Evolutionary conservation across 148 eudicot genomes (phyloP), one percentile per base, ranked within the genome.

Genomic region (Vaccinium myrtillus): DNA sequence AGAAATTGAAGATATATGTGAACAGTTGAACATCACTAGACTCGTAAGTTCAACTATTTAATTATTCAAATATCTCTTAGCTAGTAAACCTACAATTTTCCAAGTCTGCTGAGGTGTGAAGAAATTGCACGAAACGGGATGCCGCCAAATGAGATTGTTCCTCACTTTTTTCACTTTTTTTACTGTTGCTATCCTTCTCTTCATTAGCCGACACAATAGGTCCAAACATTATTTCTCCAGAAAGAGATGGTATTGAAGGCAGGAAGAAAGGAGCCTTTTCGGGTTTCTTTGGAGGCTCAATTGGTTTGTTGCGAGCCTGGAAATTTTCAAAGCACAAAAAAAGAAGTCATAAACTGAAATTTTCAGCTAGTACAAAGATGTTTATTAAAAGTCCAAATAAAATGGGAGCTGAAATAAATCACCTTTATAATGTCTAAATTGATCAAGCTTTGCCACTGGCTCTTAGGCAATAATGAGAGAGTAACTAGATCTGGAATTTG

Each of bases 401-500:
- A 77, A 70, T 2, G 54, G 77, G 82, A 84, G 83, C 53, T 80
- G 84, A 78, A 73, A 43, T 83, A 83, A 30, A 25, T 69, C 74
- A 93, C 96, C 94, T 97, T 97, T 59, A 97, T 97, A 49, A 95
- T 91, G 82, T 97, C 99, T 88, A 97, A 84, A 85, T 97, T 97
- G 90, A 95, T 88, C 92, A 97, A 90, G 88, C 99, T 94, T 83
- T 97, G 99, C 99, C 99, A 97, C 89, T 97, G 99, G 71, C 94
- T 94, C 91, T 94, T 95, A 48, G 99, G 99, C 84, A 97, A 88
- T 79, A 97, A 86, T 2, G 99, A 94, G 55, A 97, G 98, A 58
- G 99, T 91, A 80, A 97, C 95, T 39, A 97, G 91, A 88, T 97
- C 98, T 12, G 99, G 99, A 51, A 97, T 95, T 81, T 93, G 94